phyloP scores from a whole-genome alignment of 768 basidiomycete genomes.

The Hydnum rufescens region DNA sequence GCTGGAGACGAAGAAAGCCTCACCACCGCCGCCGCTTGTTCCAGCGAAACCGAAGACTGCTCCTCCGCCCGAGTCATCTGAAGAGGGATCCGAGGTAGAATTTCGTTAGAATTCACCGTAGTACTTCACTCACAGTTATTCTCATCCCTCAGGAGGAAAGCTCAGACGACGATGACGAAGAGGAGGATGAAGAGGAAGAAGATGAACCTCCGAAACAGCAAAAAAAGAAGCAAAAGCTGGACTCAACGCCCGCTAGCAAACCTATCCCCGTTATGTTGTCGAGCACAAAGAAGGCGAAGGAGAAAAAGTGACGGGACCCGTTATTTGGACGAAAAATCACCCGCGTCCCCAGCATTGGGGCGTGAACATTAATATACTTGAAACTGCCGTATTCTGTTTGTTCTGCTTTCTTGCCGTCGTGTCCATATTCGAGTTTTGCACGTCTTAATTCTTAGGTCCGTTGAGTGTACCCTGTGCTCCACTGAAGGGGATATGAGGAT shows the following conservation, averaged over 20 bases:
- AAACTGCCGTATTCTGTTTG: too few species aligned
- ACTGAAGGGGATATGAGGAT: too few species aligned
- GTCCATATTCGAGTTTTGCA: too few species aligned
- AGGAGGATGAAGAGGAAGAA: conserved; percentile 11
- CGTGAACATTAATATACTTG: too few species aligned
- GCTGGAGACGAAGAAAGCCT: background rate
- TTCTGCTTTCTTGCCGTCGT: too few species aligned
- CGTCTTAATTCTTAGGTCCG: too few species aligned
- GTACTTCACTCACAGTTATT: background rate
- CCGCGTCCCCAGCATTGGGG: too few species aligned
- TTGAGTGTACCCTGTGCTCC: too few species aligned
- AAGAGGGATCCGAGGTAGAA: conserved; percentile 13
- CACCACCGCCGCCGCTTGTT: background rate
- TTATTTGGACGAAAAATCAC: too few species aligned
- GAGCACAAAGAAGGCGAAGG: too few species aligned
- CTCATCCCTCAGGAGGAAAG: background rate
- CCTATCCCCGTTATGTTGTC: too few species aligned
- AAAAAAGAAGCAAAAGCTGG: conserved; percentile 13
- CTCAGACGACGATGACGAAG: conserved; percentile 17
- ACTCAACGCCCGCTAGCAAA: background rate
- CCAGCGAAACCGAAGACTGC: conserved; percentile 14
- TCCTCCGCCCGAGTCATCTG: conserved; percentile 5
- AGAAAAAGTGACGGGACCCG: too few species aligned
- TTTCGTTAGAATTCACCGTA: conserved; percentile 18
- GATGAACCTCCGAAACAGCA: conserved; percentile 12